Percentiles rank a stretch among this genome's conserved stretches.
phyloP scores from a whole-genome alignment of 192 early-diverging fungal species.

The Linnemannia zychae region DNA sequence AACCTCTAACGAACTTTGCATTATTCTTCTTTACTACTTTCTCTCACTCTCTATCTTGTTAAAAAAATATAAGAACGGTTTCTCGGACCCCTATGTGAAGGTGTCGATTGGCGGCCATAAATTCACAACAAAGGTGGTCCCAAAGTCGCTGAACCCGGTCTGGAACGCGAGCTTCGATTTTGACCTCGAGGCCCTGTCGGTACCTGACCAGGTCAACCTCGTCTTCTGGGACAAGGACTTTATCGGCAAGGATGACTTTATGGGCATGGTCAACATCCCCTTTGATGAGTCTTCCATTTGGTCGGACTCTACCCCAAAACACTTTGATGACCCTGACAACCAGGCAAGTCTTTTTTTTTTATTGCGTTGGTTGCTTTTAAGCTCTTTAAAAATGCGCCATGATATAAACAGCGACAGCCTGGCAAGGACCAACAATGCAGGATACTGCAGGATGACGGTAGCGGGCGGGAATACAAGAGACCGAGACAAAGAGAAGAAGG shows the following conservation, averaged over 20 bases:
- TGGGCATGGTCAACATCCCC: conserved; percentile 73
- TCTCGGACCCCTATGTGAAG: conserved; percentile 60
- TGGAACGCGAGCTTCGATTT: conserved; percentile 77
- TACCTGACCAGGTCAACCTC: conserved; percentile 57
- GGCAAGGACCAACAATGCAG: background rate
- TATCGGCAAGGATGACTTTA: conserved; percentile 70
- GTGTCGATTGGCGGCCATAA: conserved; percentile 69
- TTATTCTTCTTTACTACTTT: background rate
- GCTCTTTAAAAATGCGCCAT: background rate
- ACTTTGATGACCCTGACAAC: conserved; percentile 68
- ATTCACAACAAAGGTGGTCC: conserved; percentile 69
- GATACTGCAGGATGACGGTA: background rate
- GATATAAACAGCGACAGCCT: background rate
- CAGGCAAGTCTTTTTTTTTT: conserved; percentile 48
- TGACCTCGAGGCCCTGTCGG: conserved; percentile 53
- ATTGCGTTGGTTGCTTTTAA: background rate
- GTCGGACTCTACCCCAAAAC: conserved; percentile 52
- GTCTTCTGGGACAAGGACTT: conserved; percentile 81
- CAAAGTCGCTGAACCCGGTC: conserved; percentile 73
- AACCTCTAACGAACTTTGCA: background rate
- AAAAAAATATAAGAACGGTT: conserved; percentile 48
- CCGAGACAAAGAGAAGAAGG: background rate
- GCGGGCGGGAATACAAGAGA: background rate
- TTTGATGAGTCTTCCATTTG: conserved; percentile 66
- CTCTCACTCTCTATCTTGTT: background rate